Conservation (phyloP, 164 flowering plant genomes). For the Tinospora cordifolia region DNA sequence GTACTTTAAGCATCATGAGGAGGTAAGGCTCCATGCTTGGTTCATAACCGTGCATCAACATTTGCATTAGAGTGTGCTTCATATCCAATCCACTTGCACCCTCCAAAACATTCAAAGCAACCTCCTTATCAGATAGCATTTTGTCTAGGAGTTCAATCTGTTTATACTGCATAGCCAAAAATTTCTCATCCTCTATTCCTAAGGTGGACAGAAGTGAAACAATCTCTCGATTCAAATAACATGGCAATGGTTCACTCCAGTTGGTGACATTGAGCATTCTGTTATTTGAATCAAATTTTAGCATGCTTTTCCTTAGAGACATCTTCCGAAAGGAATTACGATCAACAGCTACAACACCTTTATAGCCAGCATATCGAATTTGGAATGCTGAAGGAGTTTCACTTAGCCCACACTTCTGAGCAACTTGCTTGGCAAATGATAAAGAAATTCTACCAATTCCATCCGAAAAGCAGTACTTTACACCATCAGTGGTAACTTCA, state of each 20-base stretch:
- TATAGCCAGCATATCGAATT: slow-evolving; percentile 93
- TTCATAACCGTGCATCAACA: slow-evolving; percentile 71
- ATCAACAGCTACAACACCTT: slow-evolving; percentile 89
- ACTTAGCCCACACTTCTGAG: slow-evolving; percentile 53
- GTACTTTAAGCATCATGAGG: slow-evolving; percentile 67
- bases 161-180: slow-evolving; percentile 45
- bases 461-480: slow-evolving; percentile 85
- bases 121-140: slow-evolving; percentile 51
- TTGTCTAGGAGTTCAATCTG: slow-evolving; percentile 46
- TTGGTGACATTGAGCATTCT: slow-evolving; percentile 78
- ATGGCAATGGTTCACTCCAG: slow-evolving; percentile 68
- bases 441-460: slow-evolving; percentile 87
- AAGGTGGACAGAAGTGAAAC: slow-evolving; percentile 73
- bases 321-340: slow-evolving; percentile 71
- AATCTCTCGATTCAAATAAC: slow-evolving; percentile 85
- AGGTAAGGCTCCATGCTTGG: slow-evolving; percentile 79
- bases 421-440: slow-evolving; percentile 62
- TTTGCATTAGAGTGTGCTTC: slow-evolving; percentile 36
- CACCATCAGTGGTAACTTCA: slow-evolving; percentile 54
- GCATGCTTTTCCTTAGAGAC: slow-evolving; percentile 78
- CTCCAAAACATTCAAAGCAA: slow-evolving; percentile 57
- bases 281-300: slow-evolving; percentile 71
- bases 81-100: slow-evolving; percentile 33
- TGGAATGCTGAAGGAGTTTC: slow-evolving; percentile 85
- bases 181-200: slow-evolving; percentile 58